phyloP scores from a whole-genome alignment of 1,284 basidiomycete genomes.

The Sporisorium sorghi region DNA sequence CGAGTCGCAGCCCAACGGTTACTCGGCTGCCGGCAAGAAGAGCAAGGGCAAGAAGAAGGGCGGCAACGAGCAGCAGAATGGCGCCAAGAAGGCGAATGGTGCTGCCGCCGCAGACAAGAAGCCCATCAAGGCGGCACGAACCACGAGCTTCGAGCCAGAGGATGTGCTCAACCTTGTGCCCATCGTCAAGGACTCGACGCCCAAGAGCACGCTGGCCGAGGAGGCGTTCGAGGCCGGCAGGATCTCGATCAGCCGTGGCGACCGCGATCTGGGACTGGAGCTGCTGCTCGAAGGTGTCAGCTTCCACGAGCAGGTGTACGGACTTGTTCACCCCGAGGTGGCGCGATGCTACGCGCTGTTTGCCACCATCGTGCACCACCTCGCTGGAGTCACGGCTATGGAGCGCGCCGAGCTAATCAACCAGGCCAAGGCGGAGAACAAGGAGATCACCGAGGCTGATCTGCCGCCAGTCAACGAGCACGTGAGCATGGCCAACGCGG shows the following conservation, averaged over 20 bases:
- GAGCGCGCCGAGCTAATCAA: slow-evolving; percentile 51
- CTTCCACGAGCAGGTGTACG: slow-evolving; percentile 74
- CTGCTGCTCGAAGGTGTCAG: slow-evolving; percentile 73
- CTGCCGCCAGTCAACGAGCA: slow-evolving; percentile 60
- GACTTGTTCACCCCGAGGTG: slow-evolving; percentile 74
- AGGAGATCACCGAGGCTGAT: slow-evolving; percentile 51
- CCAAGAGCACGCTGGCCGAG: slow-evolving; percentile 72
- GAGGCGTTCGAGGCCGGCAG: slow-evolving; percentile 74
- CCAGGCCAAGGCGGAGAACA: slow-evolving; percentile 54
- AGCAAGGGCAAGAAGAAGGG: slow-evolving; percentile 52
- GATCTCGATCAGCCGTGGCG: slow-evolving; percentile 72
- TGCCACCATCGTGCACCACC: slow-evolving; percentile 71
- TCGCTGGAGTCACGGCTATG: slow-evolving; percentile 46
- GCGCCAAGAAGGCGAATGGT: slow-evolving; percentile 42
- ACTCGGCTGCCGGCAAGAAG: slow-evolving; percentile 30
- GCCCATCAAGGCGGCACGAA: slow-evolving; percentile 50
- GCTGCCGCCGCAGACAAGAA: slow-evolving; percentile 20
- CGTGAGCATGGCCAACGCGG: slow-evolving; percentile 70
- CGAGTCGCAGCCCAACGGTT: slow-evolving; percentile 66
- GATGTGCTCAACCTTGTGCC: slow-evolving; percentile 74
- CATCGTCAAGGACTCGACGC: slow-evolving; percentile 73
- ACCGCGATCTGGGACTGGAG: slow-evolving; percentile 72
- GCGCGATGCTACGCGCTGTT: slow-evolving; percentile 73
- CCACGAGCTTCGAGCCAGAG: slow-evolving; percentile 72
- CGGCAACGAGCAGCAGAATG: slow-evolving; percentile 38